Evolutionary conservation across 306 rosid species (phyloP).

Genomic region (Sindora glabra): DNA sequence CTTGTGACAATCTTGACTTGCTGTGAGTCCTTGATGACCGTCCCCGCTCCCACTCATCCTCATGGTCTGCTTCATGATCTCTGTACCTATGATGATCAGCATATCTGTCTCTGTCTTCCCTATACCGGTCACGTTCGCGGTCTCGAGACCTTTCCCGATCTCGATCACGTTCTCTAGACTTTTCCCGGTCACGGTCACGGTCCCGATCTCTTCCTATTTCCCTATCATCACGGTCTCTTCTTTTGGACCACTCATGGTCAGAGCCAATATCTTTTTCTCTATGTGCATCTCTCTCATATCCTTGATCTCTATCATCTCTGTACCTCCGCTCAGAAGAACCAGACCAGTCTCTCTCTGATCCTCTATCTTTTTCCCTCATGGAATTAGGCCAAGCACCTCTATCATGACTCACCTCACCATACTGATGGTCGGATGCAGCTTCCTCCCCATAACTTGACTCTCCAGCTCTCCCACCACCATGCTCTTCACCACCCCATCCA

Average conservation of each 20-base stretch:
- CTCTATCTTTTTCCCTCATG: conserved; percentile 84
- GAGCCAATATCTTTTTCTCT: conserved; percentile 66
- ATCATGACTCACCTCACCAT: conserved; percentile 85
- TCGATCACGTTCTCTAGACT: conserved; percentile 56
- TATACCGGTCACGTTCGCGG: conserved; percentile 72
- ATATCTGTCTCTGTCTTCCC: conserved; percentile 77
- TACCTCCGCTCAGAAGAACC: conserved; percentile 84
- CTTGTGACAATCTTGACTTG: conserved; percentile 68
- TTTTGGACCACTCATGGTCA: conserved; percentile 72
- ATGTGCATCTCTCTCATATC: conserved; percentile 66
- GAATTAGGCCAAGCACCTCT: conserved; percentile 78
- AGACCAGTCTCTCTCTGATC: conserved; percentile 90
- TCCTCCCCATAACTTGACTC: conserved; percentile 98
- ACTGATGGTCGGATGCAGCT: conserved; percentile 88
- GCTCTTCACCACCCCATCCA: conserved; percentile 89
- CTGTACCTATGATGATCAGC: conserved; percentile 84
- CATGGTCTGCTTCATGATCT: conserved; percentile 70
- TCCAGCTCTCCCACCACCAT: conserved; percentile 76
- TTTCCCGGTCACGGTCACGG: conserved; percentile 44
- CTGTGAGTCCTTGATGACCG: conserved; percentile 75
- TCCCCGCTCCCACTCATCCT: conserved; percentile 86
- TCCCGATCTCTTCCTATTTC: conserved; percentile 64
- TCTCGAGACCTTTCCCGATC: conserved; percentile 59
- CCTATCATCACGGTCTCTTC: conserved; percentile 71
- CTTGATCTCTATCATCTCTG: conserved; percentile 82